Conservation (phyloP, 805 yeast genomes). For the Candida loeiensis region DNA sequence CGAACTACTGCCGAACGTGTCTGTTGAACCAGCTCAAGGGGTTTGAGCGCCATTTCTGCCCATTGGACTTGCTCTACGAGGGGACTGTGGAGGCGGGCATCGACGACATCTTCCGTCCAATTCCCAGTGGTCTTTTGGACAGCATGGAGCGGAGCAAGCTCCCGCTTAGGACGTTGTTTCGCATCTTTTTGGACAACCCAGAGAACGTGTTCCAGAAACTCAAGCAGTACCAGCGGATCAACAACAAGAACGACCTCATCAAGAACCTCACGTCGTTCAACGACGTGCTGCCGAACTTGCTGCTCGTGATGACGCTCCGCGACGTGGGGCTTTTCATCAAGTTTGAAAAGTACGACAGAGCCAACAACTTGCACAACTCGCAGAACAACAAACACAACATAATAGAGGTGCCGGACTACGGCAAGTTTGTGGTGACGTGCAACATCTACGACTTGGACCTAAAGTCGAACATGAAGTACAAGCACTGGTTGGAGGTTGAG, state of each 20-base stretch:
- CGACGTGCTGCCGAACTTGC: slow-evolving; percentile 41
- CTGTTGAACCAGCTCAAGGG: slow-evolving; percentile 42
- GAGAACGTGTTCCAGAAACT: slow-evolving; percentile 32
- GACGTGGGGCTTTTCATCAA: slow-evolving; percentile 54
- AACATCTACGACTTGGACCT: slow-evolving; percentile 48
- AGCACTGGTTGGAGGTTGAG: slow-evolving; percentile 47
- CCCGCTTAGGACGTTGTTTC: slow-evolving; percentile 33
- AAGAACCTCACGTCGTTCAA: slow-evolving; percentile 25
- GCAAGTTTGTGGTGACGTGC: slow-evolving; percentile 31
- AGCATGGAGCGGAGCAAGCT: slow-evolving; percentile 22
- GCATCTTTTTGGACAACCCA: slow-evolving; percentile 30
- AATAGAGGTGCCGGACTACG: slow-evolving; percentile 21
- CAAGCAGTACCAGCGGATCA: slow-evolving; percentile 31
- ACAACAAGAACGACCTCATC: slow-evolving; percentile 30
- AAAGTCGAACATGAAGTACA: slow-evolving; percentile 41
- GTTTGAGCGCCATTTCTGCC: slow-evolving; percentile 42
- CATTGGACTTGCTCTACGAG: slow-evolving; percentile 38
- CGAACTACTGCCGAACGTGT: slow-evolving; percentile 54
- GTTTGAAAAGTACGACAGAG: slow-evolving; percentile 28
- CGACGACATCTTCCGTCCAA: slow-evolving; percentile 22
- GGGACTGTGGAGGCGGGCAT: slow-evolving; percentile 35
- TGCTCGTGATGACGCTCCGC: slow-evolving; percentile 49
- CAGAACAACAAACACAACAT: slow-evolving; percentile 28
- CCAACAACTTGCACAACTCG: slow-evolving; percentile 26
- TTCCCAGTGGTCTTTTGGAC: slow-evolving; percentile 18